These are phyloP conservation scores for Debaryomycetaceae sp. DNA, from an alignment of 1,139 yeast species.

Conservation along the genomic window DNA sequence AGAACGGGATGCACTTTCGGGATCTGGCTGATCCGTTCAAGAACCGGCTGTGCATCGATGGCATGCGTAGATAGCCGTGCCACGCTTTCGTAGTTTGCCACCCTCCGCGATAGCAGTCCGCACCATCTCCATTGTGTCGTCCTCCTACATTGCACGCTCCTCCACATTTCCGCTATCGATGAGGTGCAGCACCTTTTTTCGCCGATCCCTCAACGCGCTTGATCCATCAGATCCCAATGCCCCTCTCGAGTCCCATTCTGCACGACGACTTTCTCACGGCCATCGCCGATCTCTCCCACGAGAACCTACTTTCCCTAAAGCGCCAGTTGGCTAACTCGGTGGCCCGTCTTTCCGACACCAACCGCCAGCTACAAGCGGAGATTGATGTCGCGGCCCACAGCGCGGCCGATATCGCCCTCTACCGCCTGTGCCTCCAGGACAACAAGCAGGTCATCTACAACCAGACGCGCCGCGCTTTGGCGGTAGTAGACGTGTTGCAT, in stretches of 20 bases:
- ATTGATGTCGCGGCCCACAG: slow-evolving; percentile 9
- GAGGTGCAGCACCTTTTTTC: too few species aligned
- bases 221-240: too few species aligned
- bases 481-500: slow-evolving; percentile 15
- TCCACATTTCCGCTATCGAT: neutral
- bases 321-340: slow-evolving; percentile 17
- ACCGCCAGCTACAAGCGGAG: slow-evolving; percentile 17
- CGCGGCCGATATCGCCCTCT: slow-evolving; percentile 17
- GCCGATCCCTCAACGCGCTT: neutral
- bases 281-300: slow-evolving; percentile 24
- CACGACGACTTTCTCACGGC: slow-evolving; percentile 19
- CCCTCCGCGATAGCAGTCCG: neutral
- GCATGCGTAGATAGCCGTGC: neutral
- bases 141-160: neutral
- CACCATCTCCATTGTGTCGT: too few species aligned
- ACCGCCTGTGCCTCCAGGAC: slow-evolving; percentile 21
- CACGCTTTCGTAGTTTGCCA: neutral
- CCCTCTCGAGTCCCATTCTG: slow-evolving; percentile 17
- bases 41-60: slow-evolving; percentile 1
- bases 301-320: slow-evolving; percentile 14
- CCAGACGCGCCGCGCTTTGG: slow-evolving; percentile 15
- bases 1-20: slow-evolving; percentile 45
- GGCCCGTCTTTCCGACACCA: slow-evolving; percentile 22
- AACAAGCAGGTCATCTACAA: slow-evolving; percentile 20
- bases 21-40: slow-evolving; percentile 5